Evolutionary conservation across 495 filamentous ascomycete species (phyloP).

Genomic region (Neurospora tetraspora): DNA sequence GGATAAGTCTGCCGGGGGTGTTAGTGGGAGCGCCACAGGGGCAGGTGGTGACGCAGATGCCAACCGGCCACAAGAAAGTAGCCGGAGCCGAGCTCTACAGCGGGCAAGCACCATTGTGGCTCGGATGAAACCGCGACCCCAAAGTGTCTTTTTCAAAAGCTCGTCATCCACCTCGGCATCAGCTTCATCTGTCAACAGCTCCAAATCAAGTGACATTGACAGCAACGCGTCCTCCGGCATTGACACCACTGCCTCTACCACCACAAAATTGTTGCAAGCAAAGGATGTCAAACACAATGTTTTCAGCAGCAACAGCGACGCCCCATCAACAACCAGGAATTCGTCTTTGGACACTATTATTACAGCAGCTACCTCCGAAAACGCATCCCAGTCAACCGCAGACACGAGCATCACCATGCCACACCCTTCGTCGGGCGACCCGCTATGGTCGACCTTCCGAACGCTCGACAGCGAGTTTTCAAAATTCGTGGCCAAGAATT

Average conservation of each 20-base stretch:
- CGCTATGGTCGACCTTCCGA: constrained; percentile 81
- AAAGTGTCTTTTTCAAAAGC: constrained; percentile 25
- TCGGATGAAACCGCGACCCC: constrained; percentile 32
- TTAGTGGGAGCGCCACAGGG: constrained; percentile 20
- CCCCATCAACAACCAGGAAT: constrained; percentile 37
- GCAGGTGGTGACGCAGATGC: constrained; percentile 18
- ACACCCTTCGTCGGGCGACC: constrained; percentile 54
- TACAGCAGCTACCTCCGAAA: constrained; percentile 42
- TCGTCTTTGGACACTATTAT: constrained; percentile 39
- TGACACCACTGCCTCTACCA: neutral
- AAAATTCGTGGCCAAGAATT: constrained; percentile 66
- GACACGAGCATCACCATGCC: constrained; percentile 27
- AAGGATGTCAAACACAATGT: constrained; percentile 8
- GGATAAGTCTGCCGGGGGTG: constrained; percentile 12
- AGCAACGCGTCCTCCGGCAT: constrained; percentile 4
- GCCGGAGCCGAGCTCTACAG: constrained; percentile 16
- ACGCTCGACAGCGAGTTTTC: constrained; percentile 73
- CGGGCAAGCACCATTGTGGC: constrained; percentile 29
- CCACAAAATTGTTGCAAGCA: constrained; percentile 2
- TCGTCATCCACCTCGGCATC: constrained; percentile 12
- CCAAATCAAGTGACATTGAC: constrained; percentile 8
- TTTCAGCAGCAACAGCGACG: constrained; percentile 11
- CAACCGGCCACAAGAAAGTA: constrained; percentile 16
- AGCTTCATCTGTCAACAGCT: constrained; percentile 19
- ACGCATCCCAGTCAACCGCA: constrained; percentile 48